Evolutionary conservation across 1,284 basidiomycete genomes (phyloP).

Genomic region (Cryptococcus depauperatus): DNA sequence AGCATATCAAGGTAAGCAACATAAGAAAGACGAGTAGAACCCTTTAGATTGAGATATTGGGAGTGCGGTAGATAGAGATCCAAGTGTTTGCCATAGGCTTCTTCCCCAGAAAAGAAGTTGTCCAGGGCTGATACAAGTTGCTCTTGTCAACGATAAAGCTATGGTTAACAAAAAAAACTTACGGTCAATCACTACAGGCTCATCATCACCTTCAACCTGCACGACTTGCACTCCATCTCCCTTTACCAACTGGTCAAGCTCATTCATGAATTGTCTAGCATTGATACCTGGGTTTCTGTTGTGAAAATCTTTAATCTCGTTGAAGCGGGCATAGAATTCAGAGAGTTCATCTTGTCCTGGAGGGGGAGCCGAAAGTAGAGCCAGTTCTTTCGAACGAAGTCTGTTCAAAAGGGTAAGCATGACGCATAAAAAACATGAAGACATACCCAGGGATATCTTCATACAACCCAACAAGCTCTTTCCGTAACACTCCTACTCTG

Average conservation of each 20-base stretch:
- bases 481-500: constrained; percentile 64
- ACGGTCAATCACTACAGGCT: constrained; percentile 53
- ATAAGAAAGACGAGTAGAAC: constrained; percentile 72
- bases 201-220: constrained; percentile 57
- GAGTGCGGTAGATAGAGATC: constrained; percentile 86
- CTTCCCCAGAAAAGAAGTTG: constrained; percentile 88
- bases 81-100: constrained; percentile 86
- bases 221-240: constrained; percentile 40
- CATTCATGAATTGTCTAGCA: constrained; percentile 67
- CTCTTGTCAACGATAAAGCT: constrained; percentile 10
- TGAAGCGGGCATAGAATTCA: constrained; percentile 90
- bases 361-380: constrained; percentile 46
- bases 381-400: constrained; percentile 45
- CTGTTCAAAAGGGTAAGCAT: constrained; percentile 38
- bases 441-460: constrained; percentile 57
- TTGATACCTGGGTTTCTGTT: constrained; percentile 84
- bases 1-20: constrained; percentile 86
- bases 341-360: constrained; percentile 61
- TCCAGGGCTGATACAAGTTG: constrained; percentile 75
- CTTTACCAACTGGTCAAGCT: constrained; percentile 61
- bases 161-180: constrained; percentile 17
- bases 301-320: constrained; percentile 92
- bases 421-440: neutral
- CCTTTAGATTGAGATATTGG: constrained; percentile 81
- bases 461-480: constrained; percentile 61